Evolutionary conservation across 2,329 filamentous ascomycete genomes (phyloP), one percentile per base, ranked within the genome.

Genomic region (Scleromitrula shiraiana): DNA sequence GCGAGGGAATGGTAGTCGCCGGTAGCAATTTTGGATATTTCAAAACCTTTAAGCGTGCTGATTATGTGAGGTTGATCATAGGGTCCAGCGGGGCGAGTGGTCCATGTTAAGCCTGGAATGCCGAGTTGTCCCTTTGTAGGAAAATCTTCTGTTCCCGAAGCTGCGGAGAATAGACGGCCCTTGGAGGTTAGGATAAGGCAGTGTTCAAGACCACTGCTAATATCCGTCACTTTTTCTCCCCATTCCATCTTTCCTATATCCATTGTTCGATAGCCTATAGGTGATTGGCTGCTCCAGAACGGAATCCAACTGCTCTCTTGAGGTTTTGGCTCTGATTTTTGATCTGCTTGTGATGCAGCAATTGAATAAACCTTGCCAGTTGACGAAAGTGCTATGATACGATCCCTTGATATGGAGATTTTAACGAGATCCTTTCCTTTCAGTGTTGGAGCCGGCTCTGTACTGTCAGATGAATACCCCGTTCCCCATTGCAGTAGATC

Each of bases 401-500:
- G 83, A 65, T 96, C 90, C 52, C 76, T 73, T 0, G 90, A 95
- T 41, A 95, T 74, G 33, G 80, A 77, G 36, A 96, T 69, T 49
- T 87, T 87, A 50, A 76, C 68, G 41, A 97, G 71, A 59, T 95
- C 78, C 64, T 94, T 95, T 47, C 90, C 91, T 51, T 70, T 80
- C 46, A 98, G 68, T 0, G 91, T 96, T 41, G 75, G 70, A 1
- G 74, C 74, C 0, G 91, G 93, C 24, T 73, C 69, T 8, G 72
- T 76, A 24, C 78, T 71, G 4, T 78, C 73, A 47, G 77, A 73
- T 6, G 83, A 84, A 63, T 84, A 96, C 3, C 75, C 87, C 3
- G 75, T 74, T 1, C 93, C 93, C 93, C 93, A 98, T 68, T 97
- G 90, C 10, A 96, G 73, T 37, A 98, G 66, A 63, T 97, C 85